Base-by-base conservation (phyloP, 2,329 filamentous ascomycete species). In the Colletotrichum sp. region DNA sequence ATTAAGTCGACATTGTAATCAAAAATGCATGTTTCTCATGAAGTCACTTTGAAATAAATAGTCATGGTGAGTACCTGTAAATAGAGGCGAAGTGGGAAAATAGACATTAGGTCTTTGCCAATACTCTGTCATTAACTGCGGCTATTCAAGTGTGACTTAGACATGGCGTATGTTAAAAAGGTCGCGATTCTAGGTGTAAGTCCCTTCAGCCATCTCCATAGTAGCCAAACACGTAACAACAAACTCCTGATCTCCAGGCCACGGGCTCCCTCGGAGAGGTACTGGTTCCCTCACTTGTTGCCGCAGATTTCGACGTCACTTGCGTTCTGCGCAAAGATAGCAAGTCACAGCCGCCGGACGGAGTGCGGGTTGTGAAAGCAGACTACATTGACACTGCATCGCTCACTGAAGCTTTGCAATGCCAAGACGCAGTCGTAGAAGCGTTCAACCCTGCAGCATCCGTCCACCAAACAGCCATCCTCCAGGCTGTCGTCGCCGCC, bases 301-400 rank as follows among this genome's bases (percentile, higher is more conserved):
- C 32, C 14, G 59, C 70, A 5, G 6, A 32, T 4, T 69, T 76
- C 12, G 26, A 48, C 12, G 64, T 73, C 3, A 66, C 70, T 5
- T 38, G 59, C 32, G 38, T 73, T 18, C 59, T 55, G 7, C 64
- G 70, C 3, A 24, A 58, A 2, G 28, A 7, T 3, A 65, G 43
- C 10, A 30, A 24, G 3, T 32, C 36, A 0, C 12, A 30, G 1
- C 18, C 18, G 7, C 86, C 86, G 5, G 76, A 79, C 0, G 86
- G 81, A 18, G 80, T 88, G 62, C 77, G 78, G 2, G 78, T 85
- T 30, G 83, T 81, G 12, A 80, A 77, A 21, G 80, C 89, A 72
- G 82, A 91, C 81, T 92, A 91, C 80, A 78, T 85, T 14, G 82
- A 89, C 18, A 81, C 85, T 5, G 76, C 79, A 1, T 80, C 82